These are phyloP conservation scores for Pelargonium australe DNA, from an alignment of 441 rosid genomes.

Conservation along the genomic window DNA sequence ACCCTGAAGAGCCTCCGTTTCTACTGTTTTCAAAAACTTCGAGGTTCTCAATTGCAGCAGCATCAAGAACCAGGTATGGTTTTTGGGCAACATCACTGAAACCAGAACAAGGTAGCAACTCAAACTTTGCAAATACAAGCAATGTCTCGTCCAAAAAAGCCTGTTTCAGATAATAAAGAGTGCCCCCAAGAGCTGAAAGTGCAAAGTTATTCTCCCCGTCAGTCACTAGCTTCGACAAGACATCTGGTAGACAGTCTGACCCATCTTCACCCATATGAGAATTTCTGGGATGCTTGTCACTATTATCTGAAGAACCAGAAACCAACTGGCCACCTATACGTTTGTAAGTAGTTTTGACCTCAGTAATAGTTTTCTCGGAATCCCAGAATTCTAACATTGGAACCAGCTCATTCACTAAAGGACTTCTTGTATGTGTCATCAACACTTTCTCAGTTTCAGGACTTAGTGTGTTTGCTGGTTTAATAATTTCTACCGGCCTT, in stretches of 20 bases:
- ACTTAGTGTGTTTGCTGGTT: constrained; percentile 65
- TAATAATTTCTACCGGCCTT: constrained; percentile 93
- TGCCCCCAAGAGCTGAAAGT: constrained; percentile 95
- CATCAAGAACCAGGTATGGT: constrained; percentile 90
- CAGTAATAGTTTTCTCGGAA: constrained; percentile 69
- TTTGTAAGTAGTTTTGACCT: constrained; percentile 52
- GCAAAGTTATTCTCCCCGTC: constrained; percentile 59
- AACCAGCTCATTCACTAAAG: constrained; percentile 74
- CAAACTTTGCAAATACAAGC: constrained; percentile 88
- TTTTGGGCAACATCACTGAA: constrained; percentile 49
- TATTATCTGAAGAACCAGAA: constrained; percentile 30
- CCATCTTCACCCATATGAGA: constrained; percentile 29
- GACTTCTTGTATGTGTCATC: constrained; percentile 77
- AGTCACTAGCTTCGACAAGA: constrained; percentile 49
- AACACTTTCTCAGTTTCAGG: constrained; percentile 71
- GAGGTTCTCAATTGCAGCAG: constrained; percentile 94
- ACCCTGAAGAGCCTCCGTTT: constrained; percentile 85
- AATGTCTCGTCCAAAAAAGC: constrained; percentile 83
- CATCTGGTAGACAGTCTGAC: constrained; percentile 44
- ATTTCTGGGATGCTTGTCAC: constrained; percentile 23
- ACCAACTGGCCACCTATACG: constrained; percentile 33
- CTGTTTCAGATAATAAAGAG: constrained; percentile 83
- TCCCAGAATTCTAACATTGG: constrained; percentile 82
- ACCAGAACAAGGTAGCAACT: constrained; percentile 68
- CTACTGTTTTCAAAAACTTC: constrained; percentile 94